These are phyloP conservation scores for Scytalidium sp. DNA, from an alignment of 2,329 filamentous ascomycete genomes.

Conservation along the genomic window DNA sequence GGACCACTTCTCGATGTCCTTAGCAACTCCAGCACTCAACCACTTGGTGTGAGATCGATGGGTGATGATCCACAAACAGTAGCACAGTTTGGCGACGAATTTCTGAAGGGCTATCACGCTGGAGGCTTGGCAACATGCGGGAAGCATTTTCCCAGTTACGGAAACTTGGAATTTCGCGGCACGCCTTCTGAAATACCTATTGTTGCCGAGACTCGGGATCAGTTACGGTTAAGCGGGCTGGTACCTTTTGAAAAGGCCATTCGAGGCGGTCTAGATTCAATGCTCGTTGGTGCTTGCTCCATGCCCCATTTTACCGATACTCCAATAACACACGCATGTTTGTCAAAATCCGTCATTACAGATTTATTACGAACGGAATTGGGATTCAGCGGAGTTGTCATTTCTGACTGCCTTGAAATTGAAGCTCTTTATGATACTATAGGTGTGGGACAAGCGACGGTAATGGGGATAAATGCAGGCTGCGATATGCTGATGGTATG, in stretches of 20 bases:
- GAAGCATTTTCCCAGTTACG: slow-evolving; percentile 92
- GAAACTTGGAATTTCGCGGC: slow-evolving; percentile 85
- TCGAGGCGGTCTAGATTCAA: slow-evolving; percentile 76
- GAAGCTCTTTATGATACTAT: slow-evolving; percentile 90
- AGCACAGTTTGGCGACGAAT: slow-evolving; percentile 82
- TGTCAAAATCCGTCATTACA: slow-evolving; percentile 88
- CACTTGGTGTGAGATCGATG: slow-evolving; percentile 79
- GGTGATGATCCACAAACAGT: slow-evolving; percentile 92
- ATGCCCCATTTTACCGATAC: slow-evolving; percentile 86
- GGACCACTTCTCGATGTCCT: slow-evolving; percentile 88
- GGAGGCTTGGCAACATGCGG: slow-evolving; percentile 83
- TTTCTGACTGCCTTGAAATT: slow-evolving; percentile 93
- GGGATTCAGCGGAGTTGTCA: slow-evolving; percentile 82
- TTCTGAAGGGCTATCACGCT: slow-evolving; percentile 85
- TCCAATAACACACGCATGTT: slow-evolving; percentile 87
- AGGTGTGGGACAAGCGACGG: slow-evolving; percentile 88
- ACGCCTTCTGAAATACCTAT: slow-evolving; percentile 89
- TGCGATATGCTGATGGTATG: slow-evolving; percentile 87
- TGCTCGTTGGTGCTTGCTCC: slow-evolving; percentile 89
- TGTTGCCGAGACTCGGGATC: slow-evolving; percentile 87
- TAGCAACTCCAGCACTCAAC: slow-evolving; percentile 84
- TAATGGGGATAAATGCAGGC: slow-evolving; percentile 92
- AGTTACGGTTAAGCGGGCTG: slow-evolving; percentile 79
- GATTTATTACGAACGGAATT: slow-evolving; percentile 79
- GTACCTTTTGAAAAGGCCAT: slow-evolving; percentile 91